Conservation (phyloP, 2,329 filamentous ascomycete genomes). For the Aspergillus caelatus region DNA sequence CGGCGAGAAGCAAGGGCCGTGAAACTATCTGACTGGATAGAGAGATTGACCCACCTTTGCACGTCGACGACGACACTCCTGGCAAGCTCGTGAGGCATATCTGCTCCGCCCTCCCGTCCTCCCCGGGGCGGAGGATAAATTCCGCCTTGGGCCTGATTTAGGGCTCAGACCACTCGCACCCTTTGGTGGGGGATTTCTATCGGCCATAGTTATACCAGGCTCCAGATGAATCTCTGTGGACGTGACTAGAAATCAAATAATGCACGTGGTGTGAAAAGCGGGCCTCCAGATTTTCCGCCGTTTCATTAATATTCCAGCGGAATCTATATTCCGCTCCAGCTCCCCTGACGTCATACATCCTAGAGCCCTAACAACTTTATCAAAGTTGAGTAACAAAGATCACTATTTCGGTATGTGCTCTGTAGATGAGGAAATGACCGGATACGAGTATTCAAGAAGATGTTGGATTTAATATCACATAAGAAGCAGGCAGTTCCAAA, state of each 20-base stretch:
- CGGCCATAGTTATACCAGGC: background rate
- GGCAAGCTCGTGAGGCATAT: constrained; percentile 38
- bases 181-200: background rate
- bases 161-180: background rate
- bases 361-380: background rate
- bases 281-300: background rate
- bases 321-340: background rate
- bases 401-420: no score
- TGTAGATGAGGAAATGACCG: no score
- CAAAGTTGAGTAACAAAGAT: no score
- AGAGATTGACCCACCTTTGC: constrained; percentile 33
- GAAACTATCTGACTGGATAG: background rate
- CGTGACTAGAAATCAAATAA: background rate
- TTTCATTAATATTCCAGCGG: background rate
- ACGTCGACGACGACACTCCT: constrained; percentile 41
- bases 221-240: background rate
- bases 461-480: no score
- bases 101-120: constrained; percentile 15
- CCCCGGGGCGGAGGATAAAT: background rate
- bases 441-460: no score
- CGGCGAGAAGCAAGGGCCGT: background rate
- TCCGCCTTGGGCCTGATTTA: background rate
- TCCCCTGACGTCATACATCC: background rate
- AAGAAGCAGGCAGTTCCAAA: no score
- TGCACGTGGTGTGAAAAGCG: background rate